Conservation (phyloP, 306 rosid species). For the Boehmeria nivea region DNA sequence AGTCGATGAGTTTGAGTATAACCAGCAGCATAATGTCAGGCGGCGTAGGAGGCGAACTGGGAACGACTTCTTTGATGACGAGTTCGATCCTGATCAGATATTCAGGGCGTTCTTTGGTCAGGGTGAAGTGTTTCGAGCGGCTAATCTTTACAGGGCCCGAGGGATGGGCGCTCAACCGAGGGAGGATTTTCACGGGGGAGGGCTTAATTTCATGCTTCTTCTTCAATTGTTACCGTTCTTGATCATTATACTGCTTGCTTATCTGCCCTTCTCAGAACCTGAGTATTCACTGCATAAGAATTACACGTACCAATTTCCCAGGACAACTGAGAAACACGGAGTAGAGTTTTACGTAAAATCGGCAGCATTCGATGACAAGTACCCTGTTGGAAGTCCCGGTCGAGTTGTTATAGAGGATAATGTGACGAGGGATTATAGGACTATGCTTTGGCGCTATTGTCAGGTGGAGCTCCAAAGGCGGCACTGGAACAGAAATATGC, state of each 20-base stretch:
- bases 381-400: conserved; percentile 68
- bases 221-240: conserved; percentile 68
- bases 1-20: conserved; percentile 62
- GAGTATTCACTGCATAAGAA: conserved; percentile 61
- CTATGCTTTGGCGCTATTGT: conserved; percentile 70
- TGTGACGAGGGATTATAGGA: conserved; percentile 60
- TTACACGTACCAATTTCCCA: conserved; percentile 53
- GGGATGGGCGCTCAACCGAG: conserved; percentile 47
- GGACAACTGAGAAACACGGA: conserved; percentile 53
- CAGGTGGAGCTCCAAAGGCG: conserved; percentile 78
- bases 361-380: conserved; percentile 46
- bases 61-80: conserved; percentile 53
- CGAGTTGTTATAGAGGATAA: conserved; percentile 57
- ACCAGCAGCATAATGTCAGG: conserved; percentile 49
- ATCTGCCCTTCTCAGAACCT: conserved; percentile 78
- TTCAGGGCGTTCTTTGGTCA: conserved; percentile 89
- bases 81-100: conserved; percentile 83
- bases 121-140: conserved; percentile 48
- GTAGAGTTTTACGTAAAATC: conserved; percentile 71
- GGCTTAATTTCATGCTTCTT: conserved; percentile 54
- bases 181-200: conserved; percentile 55
- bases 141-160: conserved; percentile 45
- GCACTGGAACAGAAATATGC: conserved; percentile 71
- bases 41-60: conserved; percentile 51
- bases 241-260: conserved; percentile 63